A percentile compares a stretch with the other conserved stretches of the same genome.
Evolutionary conservation across 176 grass and related monocot species (phyloP).

Genomic region (Eragrostis curvula): DNA sequence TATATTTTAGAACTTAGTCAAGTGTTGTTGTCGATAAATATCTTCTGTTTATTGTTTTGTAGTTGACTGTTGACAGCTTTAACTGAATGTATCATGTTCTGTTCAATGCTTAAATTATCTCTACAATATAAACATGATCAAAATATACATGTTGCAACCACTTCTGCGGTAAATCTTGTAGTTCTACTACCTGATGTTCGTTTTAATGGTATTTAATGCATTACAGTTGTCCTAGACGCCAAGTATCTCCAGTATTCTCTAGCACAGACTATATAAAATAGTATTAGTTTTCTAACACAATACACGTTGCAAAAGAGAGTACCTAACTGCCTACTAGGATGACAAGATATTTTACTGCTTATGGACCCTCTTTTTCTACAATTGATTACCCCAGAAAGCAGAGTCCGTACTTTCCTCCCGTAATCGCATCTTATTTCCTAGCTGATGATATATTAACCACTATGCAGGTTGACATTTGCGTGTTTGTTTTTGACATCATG

Average conservation of each 20-base stretch:
- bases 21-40: not conserved
- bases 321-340: constrained; percentile 3
- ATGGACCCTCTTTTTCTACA: not conserved
- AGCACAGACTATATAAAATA: not conserved
- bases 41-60: constrained; percentile 17
- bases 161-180: constrained; percentile 26
- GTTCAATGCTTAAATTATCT: constrained; percentile 24
- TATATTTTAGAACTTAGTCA: constrained; percentile 26
- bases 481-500: constrained; percentile 98
- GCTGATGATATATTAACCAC: constrained; percentile 23
- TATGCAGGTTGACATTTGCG: constrained; percentile 88
- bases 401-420: not conserved
- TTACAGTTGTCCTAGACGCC: constrained; percentile 12
- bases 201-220: constrained; percentile 2
- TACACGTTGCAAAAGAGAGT: not conserved
- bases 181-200: not conserved
- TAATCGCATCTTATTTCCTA: constrained; percentile 12
- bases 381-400: constrained; percentile 1
- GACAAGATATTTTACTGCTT: not conserved
- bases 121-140: constrained; percentile 10
- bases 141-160: not conserved
- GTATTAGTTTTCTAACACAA: not conserved
- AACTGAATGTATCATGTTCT: constrained; percentile 13
- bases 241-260: constrained; percentile 10
- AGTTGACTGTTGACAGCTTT: constrained; percentile 5